Evolutionary conservation across 2,329 filamentous ascomycete species (phyloP).

Genomic region (Fusarium neocosmosporiellum): DNA sequence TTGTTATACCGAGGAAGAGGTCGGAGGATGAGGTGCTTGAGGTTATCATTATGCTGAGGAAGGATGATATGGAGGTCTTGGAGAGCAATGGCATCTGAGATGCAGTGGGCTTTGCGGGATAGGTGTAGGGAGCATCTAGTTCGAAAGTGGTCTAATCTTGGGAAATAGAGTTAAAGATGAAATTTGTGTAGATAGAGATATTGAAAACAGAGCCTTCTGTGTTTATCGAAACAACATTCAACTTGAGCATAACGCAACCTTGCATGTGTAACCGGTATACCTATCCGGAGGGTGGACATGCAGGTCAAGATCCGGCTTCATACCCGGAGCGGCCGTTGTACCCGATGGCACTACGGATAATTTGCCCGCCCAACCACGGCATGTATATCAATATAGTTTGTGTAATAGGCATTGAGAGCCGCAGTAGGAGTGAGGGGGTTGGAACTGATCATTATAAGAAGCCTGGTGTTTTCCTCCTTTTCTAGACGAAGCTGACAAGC

Average conservation of each 20-base stretch:
- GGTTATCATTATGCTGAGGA: conserved; percentile 16
- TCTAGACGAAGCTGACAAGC: background rate
- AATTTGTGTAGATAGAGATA: background rate
- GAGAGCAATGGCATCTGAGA: background rate
- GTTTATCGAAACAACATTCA: background rate
- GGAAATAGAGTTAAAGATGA: background rate
- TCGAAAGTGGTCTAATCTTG: background rate
- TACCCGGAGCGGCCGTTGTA: background rate
- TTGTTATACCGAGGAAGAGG: conserved; percentile 14
- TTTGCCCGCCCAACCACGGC: background rate
- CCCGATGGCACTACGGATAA: background rate
- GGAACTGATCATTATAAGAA: background rate
- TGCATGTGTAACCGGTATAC: background rate
- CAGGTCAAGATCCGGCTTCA: background rate
- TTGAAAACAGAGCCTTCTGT: background rate
- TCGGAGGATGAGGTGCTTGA: background rate
- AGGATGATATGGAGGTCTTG: conserved; percentile 10
- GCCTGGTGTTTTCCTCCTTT: background rate
- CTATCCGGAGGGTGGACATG: background rate
- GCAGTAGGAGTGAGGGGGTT: background rate
- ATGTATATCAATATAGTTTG: background rate
- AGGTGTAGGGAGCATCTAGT: background rate
- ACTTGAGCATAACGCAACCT: background rate
- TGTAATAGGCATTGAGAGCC: background rate
- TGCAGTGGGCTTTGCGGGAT: background rate